Evolutionary conservation across 1,284 basidiomycete genomes (phyloP), one percentile per base, ranked within the genome.

Genomic region (Clitocybe nebularis): DNA sequence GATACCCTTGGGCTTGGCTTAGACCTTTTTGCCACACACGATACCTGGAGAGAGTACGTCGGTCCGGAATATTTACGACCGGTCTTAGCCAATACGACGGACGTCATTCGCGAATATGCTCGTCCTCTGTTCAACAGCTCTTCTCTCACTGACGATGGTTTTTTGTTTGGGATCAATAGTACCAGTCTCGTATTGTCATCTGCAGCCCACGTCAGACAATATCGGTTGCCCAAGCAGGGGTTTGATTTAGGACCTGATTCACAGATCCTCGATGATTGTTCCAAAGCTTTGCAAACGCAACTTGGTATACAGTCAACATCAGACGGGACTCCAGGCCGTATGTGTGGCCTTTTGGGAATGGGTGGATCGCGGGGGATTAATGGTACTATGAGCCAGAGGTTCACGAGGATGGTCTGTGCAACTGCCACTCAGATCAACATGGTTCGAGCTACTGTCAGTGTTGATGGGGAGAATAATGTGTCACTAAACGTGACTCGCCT

Each of bases 381-480:
- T 21, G 37, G 43, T 4, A 34, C 21, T 25, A n/a, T 35, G 8
- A 10, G 13, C 24, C 13, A 34, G 21, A 44, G 35, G 5, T 30
- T 46, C 13, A 36, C 44, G 11, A 48, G 42, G 36, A 47, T 53
- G 46, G 35, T 55, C 6, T 57, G 55, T 26, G 55, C 55, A 9
- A 36, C 50, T 2, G 37, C 52, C 9, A 51, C 53, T 1, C 52
- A 55, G 19, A 38, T 56, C 29, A 55, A 55, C 33, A 51, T 57
- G 51, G 53, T 54, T 9, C 41, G 42, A 0, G 48, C 52, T 5
- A 49, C 44, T 3, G 16, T 53, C 8, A 33, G 37, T 24, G 43
- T 43, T 9, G 52, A 53, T 41, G 36, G 8, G n/a, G 32, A 47
- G 7, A 47, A 43, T 9, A 26, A 21, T 4, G 26, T 52, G 6